Evolutionary conservation across 2,329 filamentous ascomycete species (phyloP).

Genomic region (Diaporthe eres): DNA sequence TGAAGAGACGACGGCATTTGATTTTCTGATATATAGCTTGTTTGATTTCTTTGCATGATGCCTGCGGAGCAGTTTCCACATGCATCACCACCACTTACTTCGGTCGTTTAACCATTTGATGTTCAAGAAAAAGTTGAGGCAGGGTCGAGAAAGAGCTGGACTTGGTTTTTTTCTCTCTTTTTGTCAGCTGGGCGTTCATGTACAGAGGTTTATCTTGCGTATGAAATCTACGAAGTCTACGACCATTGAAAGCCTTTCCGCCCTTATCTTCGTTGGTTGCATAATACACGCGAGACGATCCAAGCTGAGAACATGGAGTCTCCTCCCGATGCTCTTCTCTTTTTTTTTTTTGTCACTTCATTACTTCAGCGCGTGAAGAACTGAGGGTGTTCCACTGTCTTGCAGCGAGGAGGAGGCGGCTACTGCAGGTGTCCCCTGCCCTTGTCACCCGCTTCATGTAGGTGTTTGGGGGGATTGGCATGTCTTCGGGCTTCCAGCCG

Average conservation of each 20-base stretch:
- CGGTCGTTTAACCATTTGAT: conserved; percentile 26
- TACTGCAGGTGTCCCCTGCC: neutral
- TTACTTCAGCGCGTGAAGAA: neutral
- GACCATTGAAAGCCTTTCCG: neutral
- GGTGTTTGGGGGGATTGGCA: neutral
- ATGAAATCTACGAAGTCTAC: conserved; percentile 28
- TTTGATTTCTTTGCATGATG: conserved; percentile 23
- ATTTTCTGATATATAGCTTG: neutral
- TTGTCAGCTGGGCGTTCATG: conserved; percentile 8
- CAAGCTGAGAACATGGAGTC: neutral
- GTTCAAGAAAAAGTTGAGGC: conserved; percentile 34
- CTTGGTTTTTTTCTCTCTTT: neutral
- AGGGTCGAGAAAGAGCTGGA: conserved; percentile 4
- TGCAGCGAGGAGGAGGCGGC: neutral
- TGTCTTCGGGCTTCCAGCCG: neutral
- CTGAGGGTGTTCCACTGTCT: neutral
- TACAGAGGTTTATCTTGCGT: conserved; percentile 1
- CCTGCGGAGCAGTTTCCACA: neutral
- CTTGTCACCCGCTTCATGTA: neutral
- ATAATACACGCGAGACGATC: neutral
- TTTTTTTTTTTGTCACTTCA: neutral
- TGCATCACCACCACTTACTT: neutral
- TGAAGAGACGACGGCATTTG: conserved; percentile 8
- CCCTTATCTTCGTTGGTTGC: neutral
- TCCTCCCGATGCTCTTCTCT: neutral